Conservation (phyloP, 371 early-diverging fungal species). For the Fennellomyces sp. region DNA sequence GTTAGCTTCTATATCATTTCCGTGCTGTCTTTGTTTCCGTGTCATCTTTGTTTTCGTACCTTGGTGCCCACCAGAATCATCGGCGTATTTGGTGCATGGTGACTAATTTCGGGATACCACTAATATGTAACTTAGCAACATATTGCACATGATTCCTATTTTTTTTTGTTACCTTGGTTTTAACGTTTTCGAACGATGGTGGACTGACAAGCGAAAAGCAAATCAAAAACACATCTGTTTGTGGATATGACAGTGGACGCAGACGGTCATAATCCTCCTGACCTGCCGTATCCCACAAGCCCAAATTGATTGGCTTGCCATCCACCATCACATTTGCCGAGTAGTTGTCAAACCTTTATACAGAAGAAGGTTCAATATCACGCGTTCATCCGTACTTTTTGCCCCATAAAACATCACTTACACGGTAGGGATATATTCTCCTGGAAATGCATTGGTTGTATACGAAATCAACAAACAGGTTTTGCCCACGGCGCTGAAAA, state of each 20-base stretch:
- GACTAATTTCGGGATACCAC: constrained; percentile 83
- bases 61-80: constrained; percentile 98
- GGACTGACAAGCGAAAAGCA: constrained; percentile 90
- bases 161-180: constrained; percentile 64
- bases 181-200: constrained; percentile 92
- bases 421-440: constrained; percentile 98
- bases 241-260: constrained; percentile 93
- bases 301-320: constrained; percentile 92
- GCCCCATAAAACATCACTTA: constrained; percentile 42
- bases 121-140: background rate
- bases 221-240: constrained; percentile 87
- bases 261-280: constrained; percentile 98
- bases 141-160: background rate
- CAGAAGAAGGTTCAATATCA: background rate
- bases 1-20: constrained; percentile 2
- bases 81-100: constrained; percentile 95
- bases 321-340: constrained; percentile 94
- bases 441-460: constrained; percentile 97
- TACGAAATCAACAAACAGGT: constrained; percentile 96
- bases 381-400: background rate
- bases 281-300: constrained; percentile 99
- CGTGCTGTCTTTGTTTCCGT: background rate
- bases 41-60: too few relatives aligned
- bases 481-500: constrained; percentile 88
- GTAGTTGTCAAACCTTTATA: constrained; percentile 91